Percentiles rank a stretch among this genome's conserved stretches.
Conservation (phyloP, 768 basidiomycete species). For the Tricholoma sp. region DNA sequence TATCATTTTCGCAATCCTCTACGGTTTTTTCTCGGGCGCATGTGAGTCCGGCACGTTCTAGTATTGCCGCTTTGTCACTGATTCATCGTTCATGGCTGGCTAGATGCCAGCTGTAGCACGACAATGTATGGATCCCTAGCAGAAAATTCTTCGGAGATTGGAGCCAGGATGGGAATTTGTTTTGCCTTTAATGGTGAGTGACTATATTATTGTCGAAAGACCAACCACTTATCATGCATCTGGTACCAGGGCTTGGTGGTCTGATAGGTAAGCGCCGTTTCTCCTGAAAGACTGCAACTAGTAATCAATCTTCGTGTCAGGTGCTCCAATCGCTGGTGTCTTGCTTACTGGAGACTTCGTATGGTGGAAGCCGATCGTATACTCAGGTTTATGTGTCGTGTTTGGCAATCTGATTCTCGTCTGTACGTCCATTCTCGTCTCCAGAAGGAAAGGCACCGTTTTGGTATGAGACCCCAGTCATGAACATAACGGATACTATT, state of each 20-base stretch:
- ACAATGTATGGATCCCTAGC: conserved; percentile 42
- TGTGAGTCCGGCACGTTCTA: conserved; percentile 23
- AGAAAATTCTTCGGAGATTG: conserved; percentile 43
- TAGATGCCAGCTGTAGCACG: conserved; percentile 37
- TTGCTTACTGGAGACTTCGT: conserved; percentile 13
- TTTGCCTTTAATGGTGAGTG: conserved; percentile 25
- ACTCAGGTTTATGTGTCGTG: conserved; percentile 12
- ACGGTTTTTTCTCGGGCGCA: conserved; percentile 37
- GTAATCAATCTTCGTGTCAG: conserved; percentile 3
- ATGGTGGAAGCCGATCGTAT: conserved; percentile 17
- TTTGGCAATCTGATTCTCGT: conserved; percentile 7
- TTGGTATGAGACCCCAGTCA: conserved; percentile 14
- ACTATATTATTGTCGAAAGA: background rate
- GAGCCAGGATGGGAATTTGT: conserved; percentile 47
- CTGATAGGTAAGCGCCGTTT: conserved; percentile 13
- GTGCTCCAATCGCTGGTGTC: conserved; percentile 15
- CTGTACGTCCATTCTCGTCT: conserved; percentile 12
- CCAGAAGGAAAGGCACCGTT: conserved; percentile 11
- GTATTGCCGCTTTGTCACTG: background rate
- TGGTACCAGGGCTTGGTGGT: conserved; percentile 13
- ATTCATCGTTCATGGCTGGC: conserved; percentile 4
- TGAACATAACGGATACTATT: background rate
- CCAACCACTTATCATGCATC: background rate
- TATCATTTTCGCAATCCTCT: conserved; percentile 29
- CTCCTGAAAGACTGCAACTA: background rate